phyloP scores from a whole-genome alignment of 73 alveolate genomes.

The Blepharisma japonicum region DNA sequence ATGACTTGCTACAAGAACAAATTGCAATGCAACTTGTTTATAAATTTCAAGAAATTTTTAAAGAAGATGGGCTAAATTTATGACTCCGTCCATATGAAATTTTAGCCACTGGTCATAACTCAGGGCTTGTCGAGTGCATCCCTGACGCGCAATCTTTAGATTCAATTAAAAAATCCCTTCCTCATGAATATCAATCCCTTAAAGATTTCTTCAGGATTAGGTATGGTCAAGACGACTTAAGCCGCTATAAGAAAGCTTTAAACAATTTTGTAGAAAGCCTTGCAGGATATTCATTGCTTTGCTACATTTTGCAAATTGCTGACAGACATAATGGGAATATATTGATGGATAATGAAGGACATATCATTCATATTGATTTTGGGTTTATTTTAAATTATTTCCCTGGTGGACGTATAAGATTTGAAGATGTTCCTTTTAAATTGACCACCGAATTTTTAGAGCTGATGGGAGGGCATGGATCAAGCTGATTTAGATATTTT shows the following conservation, averaged over 20 bases:
- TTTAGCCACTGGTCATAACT: conserved; percentile 77
- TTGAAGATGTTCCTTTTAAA: conserved; percentile 96
- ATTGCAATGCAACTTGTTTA: conserved; percentile 84
- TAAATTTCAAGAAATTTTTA: conserved; percentile 67
- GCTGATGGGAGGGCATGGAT: conserved; percentile 84
- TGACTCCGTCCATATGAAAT: conserved; percentile 85
- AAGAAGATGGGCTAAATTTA: conserved; percentile 41
- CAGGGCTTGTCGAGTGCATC: conserved; percentile 79
- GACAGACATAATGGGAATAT: conserved; percentile 99
- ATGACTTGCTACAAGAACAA: conserved; percentile 87
- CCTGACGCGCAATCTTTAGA: conserved; percentile 82
- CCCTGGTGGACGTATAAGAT: conserved; percentile 91
- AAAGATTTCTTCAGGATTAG: conserved; percentile 46
- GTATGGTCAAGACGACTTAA: conserved; percentile 40
- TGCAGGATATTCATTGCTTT: conserved; percentile 95
- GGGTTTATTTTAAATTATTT: conserved; percentile 90
- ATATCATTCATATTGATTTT: conserved; percentile 95
- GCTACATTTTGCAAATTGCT: conserved; percentile 88
- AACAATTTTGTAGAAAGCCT: conserved; percentile 85
- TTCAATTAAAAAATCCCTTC: conserved; percentile 69
- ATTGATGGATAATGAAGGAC: conserved; percentile 94
- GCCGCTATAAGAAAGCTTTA: conserved; percentile 83
- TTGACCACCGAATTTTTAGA: conserved; percentile 88
- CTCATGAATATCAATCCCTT: conserved; percentile 36
- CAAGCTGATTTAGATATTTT: conserved; percentile 32